These are phyloP conservation scores for Mycena filopes DNA, from an alignment of 768 basidiomycete species.

Conservation along the genomic window DNA sequence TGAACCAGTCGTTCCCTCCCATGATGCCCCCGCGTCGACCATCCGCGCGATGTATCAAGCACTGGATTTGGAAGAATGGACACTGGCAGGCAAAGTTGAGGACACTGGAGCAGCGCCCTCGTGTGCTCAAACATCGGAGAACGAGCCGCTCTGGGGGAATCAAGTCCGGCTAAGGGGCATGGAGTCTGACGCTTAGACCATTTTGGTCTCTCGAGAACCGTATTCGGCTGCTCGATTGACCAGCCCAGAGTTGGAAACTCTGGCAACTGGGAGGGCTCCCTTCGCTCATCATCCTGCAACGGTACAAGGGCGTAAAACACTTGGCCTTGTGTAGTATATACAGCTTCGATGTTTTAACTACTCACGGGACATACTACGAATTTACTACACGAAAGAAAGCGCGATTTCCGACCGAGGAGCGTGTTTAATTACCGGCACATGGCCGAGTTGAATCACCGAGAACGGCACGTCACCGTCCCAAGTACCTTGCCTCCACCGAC, in stretches of 20 bases:
- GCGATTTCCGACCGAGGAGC: not conserved
- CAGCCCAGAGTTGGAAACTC: too few species aligned
- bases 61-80: constrained; percentile 62
- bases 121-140: constrained; percentile 45
- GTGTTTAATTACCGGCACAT: constrained; percentile 1
- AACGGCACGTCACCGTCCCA: constrained; percentile 11
- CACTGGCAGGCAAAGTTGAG: constrained; percentile 66
- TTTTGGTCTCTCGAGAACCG: not conserved
- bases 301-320: too few species aligned
- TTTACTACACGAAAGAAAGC: not conserved
- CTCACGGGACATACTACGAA: not conserved
- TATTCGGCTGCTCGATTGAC: not conserved
- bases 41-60: constrained; percentile 43
- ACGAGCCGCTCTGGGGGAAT: constrained; percentile 38
- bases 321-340: not conserved
- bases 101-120: constrained; percentile 42
- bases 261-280: too few species aligned
- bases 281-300: too few species aligned
- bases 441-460: not conserved
- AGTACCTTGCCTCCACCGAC: not conserved
- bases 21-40: constrained; percentile 38
- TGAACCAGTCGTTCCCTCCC: constrained; percentile 62
- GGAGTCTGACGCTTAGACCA: not conserved
- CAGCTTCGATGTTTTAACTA: constrained; percentile 7
- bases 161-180: constrained; percentile 9